Percentiles rank a stretch among this genome's conserved stretches.
Conservation (phyloP, 345 rosid species). For the Salix koriyanagi region DNA sequence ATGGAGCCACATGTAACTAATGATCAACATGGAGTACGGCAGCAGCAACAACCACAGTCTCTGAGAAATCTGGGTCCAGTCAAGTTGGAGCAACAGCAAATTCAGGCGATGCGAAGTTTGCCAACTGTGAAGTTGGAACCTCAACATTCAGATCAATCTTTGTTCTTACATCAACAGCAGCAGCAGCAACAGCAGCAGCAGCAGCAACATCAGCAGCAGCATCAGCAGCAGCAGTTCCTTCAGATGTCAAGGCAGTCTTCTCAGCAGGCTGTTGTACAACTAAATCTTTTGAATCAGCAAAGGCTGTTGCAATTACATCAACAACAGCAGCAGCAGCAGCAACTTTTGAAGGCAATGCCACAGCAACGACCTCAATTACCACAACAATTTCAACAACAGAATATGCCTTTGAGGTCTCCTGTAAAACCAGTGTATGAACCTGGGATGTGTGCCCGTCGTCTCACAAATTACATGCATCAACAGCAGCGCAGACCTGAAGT, state of each 20-base stretch:
- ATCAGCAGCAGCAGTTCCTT: constrained; percentile 61
- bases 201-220: constrained; percentile 54
- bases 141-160: constrained; percentile 67
- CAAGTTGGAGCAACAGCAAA: constrained; percentile 73
- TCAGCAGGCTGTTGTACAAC: constrained; percentile 62
- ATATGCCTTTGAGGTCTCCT: constrained; percentile 64
- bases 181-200: constrained; percentile 54
- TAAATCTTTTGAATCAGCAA: constrained; percentile 73
- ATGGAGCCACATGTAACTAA: constrained; percentile 67
- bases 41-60: constrained; percentile 49
- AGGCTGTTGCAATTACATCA: constrained; percentile 70
- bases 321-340: constrained; percentile 69
- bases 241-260: constrained; percentile 83
- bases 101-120: constrained; percentile 56
- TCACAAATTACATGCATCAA: constrained; percentile 82
- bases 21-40: constrained; percentile 59
- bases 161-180: constrained; percentile 77
- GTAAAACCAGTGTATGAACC: constrained; percentile 76
- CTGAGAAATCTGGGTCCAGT: constrained; percentile 61
- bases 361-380: constrained; percentile 73
- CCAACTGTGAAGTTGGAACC: constrained; percentile 76
- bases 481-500: constrained; percentile 97
- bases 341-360: constrained; percentile 77
- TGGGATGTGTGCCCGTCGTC: constrained; percentile 92
- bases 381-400: constrained; percentile 82